Percentiles rank a stretch among this genome's conserved stretches.
These are phyloP conservation scores for Phytophthora agathidicida DNA, from an alignment of 352 stramenopile species.

Conservation along the genomic window DNA sequence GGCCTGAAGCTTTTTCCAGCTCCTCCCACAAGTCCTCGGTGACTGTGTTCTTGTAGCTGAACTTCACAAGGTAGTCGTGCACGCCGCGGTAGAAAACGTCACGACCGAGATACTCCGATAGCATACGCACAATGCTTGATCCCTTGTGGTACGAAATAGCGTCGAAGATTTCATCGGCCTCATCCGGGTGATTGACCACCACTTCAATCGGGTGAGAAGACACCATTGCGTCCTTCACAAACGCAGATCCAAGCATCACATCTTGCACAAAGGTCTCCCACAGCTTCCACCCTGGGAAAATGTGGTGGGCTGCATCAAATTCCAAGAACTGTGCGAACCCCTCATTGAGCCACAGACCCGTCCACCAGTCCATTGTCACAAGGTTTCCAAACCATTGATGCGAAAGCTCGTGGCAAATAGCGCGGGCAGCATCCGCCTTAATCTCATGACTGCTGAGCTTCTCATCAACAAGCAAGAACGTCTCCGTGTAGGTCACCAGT, in stretches of 20 bases:
- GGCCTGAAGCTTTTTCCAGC: constrained; percentile 90
- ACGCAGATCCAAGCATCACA: constrained; percentile 70
- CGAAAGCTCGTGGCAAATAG: constrained; percentile 97
- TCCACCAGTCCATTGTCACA: constrained; percentile 98
- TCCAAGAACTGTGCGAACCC: constrained; percentile 98
- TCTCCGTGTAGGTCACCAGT: constrained; percentile 96
- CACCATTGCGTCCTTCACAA: constrained; percentile 93
- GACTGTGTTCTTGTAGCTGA: constrained; percentile 96
- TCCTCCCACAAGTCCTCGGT: constrained; percentile 96
- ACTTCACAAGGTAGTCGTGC: constrained; percentile 93
- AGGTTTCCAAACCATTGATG: constrained; percentile 98
- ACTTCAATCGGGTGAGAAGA: constrained; percentile 96
- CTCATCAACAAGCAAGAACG: constrained; percentile 85
- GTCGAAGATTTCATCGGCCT: constrained; percentile 99
- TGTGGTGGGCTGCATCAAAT: constrained; percentile 91
- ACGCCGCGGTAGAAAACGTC: constrained; percentile 87
- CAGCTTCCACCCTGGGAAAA: constrained; percentile 95
- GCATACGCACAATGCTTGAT: constrained; percentile 74
- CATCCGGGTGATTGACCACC: constrained; percentile 90
- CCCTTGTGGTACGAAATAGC: constrained; percentile 97
- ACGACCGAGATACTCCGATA: constrained; percentile 71
- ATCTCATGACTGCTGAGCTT: constrained; percentile 62
- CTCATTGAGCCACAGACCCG: constrained; percentile 97
- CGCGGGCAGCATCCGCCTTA: constrained; percentile 86
- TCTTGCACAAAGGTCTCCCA: constrained; percentile 96